Base-by-base conservation (phyloP, 192 early-diverging fungal genomes). In the Rhizoclosmatium globosum region DNA sequence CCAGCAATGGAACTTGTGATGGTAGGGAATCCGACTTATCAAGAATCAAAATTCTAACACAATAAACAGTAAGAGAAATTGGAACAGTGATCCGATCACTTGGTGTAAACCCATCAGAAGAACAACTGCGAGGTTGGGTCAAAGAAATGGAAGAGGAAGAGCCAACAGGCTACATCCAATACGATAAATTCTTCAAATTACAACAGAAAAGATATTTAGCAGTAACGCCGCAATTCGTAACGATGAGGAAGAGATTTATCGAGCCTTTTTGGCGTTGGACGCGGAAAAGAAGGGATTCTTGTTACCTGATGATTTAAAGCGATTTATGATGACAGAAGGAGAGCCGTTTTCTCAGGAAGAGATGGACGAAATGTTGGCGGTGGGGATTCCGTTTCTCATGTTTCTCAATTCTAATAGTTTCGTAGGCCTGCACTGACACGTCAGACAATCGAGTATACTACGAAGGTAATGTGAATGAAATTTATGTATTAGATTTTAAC, bases 111-210 rank as follows among this genome's bases (percentile, higher is more conserved):
- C 85, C 85, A 43, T 79, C 82, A 17, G 80, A 85, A 71, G 88
- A 89, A 69, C 82, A 88, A 47, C 71, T 89, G 9, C 56, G 64
- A 61, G 47, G 7, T 2, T 89, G 81, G 83, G 83, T 87, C 65
- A 87, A 80, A 61, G 85, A 89, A 86, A 87, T 89, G 88, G 85
- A 84, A 71, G 84, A 82, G 56, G 82, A 85, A 48, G 86, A 89
- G 42, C 85, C 83, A 41, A 79, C 82, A 11, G 88, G 85, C 31
- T 87, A 84, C 72, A 69, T 89, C 47, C 76, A 80, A 7, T 84
- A 60, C 64, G 78, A 80, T 3, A 80, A 72, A 47, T 84, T 89
- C 64, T 68, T 53, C 43, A 81, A 77, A 42, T 85, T 7, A 53
- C 47, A 19, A 44, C 48, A 1, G 76, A 80, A 2, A 41, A 82